Conservation (phyloP, 2,329 filamentous ascomycete species). For the Aureobasidium sp. region DNA sequence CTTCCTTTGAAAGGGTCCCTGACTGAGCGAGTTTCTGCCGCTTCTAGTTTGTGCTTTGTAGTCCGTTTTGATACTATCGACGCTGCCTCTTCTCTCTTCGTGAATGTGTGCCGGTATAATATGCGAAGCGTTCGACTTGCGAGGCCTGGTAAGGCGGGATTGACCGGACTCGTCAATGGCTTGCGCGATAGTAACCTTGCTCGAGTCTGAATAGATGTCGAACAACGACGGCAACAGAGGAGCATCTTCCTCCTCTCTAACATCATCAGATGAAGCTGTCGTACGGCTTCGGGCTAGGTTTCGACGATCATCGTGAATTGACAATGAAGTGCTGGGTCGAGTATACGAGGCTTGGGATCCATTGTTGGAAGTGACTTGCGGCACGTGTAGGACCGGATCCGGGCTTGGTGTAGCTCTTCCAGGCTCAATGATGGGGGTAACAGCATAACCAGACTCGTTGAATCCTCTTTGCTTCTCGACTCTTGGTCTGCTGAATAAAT, state of each 20-base stretch:
- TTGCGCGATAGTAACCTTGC: slow-evolving; percentile 9
- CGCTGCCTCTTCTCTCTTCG: slow-evolving; percentile 13
- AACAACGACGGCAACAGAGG: neutral
- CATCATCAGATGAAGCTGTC: neutral
- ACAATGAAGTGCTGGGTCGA: slow-evolving; percentile 4
- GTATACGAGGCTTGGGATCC: neutral
- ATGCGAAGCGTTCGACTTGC: slow-evolving; percentile 11
- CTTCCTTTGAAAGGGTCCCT: slow-evolving; percentile 40
- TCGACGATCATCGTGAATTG: slow-evolving; percentile 1
- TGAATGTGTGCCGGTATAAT: slow-evolving; percentile 1
- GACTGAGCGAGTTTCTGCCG: neutral
- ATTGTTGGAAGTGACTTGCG: neutral
- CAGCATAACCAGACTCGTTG: slow-evolving; percentile 35
- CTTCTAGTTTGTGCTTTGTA: neutral
- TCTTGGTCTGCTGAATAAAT: slow-evolving; percentile 44
- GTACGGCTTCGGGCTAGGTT: neutral
- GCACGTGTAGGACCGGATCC: neutral
- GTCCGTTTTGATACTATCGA: neutral
- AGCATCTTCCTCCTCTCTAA: slow-evolving; percentile 2
- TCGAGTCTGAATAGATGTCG: slow-evolving; percentile 12
- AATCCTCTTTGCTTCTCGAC: slow-evolving; percentile 43
- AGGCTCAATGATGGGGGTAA: neutral
- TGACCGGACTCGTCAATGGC: neutral
- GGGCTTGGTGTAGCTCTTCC: slow-evolving; percentile 1
- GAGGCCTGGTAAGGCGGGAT: neutral